Evolutionary conservation across 139 green algal species (phyloP), one percentile per base, ranked within the genome.

Genomic region (Ulvella scutata): DNA sequence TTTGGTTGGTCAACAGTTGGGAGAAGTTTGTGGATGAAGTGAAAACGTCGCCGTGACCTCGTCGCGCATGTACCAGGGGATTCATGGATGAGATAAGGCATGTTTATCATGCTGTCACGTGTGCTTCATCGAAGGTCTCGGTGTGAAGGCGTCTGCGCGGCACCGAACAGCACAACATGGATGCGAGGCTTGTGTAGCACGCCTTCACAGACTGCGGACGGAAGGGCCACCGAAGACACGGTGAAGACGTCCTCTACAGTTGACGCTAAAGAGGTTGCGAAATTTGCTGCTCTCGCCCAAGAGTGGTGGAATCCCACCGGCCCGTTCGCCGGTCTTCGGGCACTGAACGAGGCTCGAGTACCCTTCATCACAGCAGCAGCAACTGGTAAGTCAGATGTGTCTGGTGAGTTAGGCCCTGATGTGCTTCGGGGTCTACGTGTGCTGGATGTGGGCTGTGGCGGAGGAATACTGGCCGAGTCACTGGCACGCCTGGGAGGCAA

Each of bases 401-500:
- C 4, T 20, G 43, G 23, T 59, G 29, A 62, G 4, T 23, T 13
- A 26, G 31, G 29, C 20, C 10, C 43, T 35, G 36, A 33, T 43
- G 80, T 81, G 2, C 62, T 90, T 3, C 1, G 33, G 31, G 83
- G 83, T 1, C 67, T 88, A 7, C 59, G 43, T 0, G 61, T 95
- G 38, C 76, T 96, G 74, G 92, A 97, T 75, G 91, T 97, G 28
- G 92, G 92, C 29, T 97, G 91, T 77, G 92, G 92, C 3, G 92
- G 91, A 4, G 92, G 92, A 28, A 82, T 97, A 28, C 80, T 97
- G 28, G 60, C 79, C 7, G 91, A 96, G 82, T 78, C 87, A 0
- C 77, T 97, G 37, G 92, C 90, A 0, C 77, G 88, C 43, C 78
- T 96, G 82, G 92, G 92, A 2, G 90, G 87, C 0, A 2, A 78